Conservation (phyloP, 2,329 filamentous ascomycete species). For the Trichoderma atrobrunneum region DNA sequence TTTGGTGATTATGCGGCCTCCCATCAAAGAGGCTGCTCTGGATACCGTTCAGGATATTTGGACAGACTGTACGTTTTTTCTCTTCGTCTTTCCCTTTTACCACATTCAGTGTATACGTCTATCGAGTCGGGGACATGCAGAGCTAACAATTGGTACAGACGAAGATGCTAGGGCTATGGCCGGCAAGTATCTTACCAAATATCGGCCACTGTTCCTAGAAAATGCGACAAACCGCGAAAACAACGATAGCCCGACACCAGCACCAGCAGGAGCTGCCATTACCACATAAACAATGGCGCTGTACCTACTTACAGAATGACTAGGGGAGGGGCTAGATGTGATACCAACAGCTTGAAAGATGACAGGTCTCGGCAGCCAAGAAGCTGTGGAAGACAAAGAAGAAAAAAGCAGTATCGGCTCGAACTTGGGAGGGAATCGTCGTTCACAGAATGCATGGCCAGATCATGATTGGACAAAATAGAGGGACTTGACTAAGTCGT, state of each 20-base stretch:
- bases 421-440: background rate
- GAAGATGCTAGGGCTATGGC: constrained; percentile 63
- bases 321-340: background rate
- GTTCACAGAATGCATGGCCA: background rate
- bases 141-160: constrained; percentile 37
- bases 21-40: constrained; percentile 59
- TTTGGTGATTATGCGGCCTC: constrained; percentile 65
- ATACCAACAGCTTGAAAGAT: background rate
- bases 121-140: background rate
- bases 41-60: constrained; percentile 66
- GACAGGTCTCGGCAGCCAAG: background rate
- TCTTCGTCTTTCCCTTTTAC: background rate
- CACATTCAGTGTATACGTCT: background rate
- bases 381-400: background rate
- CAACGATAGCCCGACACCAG: constrained; percentile 23
- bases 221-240: constrained; percentile 29
- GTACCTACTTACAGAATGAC: background rate
- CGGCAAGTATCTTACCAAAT: constrained; percentile 60
- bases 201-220: constrained; percentile 52
- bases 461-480: constrained; percentile 2
- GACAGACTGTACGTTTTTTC: constrained; percentile 56
- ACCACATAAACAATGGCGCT: constrained; percentile 27
- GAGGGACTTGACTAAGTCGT: background rate
- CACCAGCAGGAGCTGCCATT: constrained; percentile 30
- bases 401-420: background rate